Conservation (phyloP, 148 eudicot species). For the Vaccinium corymbosum region DNA sequence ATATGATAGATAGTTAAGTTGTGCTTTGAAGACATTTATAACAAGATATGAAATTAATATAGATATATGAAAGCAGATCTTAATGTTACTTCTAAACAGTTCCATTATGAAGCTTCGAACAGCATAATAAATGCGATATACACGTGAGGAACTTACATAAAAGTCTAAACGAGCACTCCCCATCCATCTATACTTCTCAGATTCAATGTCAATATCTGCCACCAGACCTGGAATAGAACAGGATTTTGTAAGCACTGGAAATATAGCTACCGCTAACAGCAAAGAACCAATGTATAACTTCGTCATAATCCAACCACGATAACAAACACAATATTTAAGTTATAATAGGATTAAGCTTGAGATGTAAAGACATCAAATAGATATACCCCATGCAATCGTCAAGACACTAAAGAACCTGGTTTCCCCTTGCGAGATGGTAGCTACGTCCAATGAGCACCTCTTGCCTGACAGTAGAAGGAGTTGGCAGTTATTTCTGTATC, state of each 20-base stretch:
- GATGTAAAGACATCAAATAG: neutral
- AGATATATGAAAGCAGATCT: neutral
- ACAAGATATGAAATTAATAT: neutral
- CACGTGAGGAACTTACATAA: slow-evolving; percentile 49
- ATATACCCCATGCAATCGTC: slow-evolving; percentile 98
- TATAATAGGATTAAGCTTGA: slow-evolving; percentile 5
- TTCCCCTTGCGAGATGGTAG: slow-evolving; percentile 76
- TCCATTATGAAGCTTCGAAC: neutral
- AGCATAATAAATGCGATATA: neutral
- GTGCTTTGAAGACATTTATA: neutral
- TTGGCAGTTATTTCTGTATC: slow-evolving; percentile 5
- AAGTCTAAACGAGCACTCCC: slow-evolving; percentile 85
- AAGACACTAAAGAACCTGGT: slow-evolving; percentile 73
- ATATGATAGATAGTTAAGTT: neutral
- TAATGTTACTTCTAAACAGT: neutral
- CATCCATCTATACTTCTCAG: slow-evolving; percentile 98
- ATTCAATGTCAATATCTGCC: slow-evolving; percentile 93
- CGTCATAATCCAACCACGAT: neutral
- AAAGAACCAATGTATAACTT: neutral
- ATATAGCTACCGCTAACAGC: neutral
- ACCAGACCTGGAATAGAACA: slow-evolving; percentile 58
- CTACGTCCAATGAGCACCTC: slow-evolving; percentile 69
- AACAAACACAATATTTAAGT: neutral
- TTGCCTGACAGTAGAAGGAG: slow-evolving; percentile 48
- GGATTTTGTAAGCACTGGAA: neutral